Base-by-base conservation (phyloP, 441 rosid genomes). In the Bruguiera hainesii region DNA sequence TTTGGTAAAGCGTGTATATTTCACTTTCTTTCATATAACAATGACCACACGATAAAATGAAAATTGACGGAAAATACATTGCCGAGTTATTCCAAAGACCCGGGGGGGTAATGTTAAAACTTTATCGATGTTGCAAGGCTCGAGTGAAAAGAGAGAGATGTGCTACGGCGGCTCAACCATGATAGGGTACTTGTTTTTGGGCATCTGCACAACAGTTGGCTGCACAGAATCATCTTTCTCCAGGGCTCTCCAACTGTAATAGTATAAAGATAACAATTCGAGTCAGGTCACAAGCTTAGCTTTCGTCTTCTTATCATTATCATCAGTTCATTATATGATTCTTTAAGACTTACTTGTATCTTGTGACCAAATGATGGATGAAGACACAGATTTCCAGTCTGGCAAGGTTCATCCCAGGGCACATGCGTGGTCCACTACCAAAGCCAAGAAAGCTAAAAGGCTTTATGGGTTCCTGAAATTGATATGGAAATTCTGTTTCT, bases 151-250 rank as follows among this genome's bases (percentile, higher is more conserved):
- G 26, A 26, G 26, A 3, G 58, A 23, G 28, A 53, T 5, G 25
- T 21, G 13, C 68, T 67, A 78, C 61, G 79, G 80, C 2, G 81
- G 76, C 71, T 85, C 87, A 19, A 83, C 74, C 1, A 64, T 48
- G 23, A 85, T 46, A 3, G 90, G 88, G 28, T 78, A 82, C 75
- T 81, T 85, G 76, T 76, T 87, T 63, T 56, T 82, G 0, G 87
- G 90, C 93, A 87, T 87, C 75, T 88, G 71, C 52, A 83, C 86
- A 2, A 84, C 81, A 16, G 90, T 85, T 58, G 93, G 87, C 76
- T 85, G 90, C 42, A 87, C 85, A 0, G 82, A 75, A 66, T 81
- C 88, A 68, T 81, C 86, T 60, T 71, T 79, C 77, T 83, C 86
- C 69, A 75, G 61, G 28, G 90, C 61, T 67, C 57, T 84, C 90